phyloP scores from a whole-genome alignment of 345 rosid genomes.

The Salix arbutifolia region DNA sequence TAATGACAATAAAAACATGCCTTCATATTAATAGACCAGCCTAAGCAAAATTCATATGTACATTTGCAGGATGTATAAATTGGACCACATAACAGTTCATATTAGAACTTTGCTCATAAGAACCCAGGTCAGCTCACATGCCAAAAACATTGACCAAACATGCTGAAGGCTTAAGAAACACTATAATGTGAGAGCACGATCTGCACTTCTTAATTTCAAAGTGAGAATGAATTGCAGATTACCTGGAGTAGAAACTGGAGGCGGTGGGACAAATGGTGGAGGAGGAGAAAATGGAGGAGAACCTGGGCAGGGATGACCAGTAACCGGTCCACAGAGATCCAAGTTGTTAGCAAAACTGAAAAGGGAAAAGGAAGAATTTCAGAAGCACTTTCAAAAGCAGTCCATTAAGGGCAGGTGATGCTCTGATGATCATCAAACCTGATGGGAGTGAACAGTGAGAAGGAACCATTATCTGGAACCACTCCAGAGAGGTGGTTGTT shows the following conservation, averaged over 20 bases:
- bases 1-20: background rate
- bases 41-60: background rate
- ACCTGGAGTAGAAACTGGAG: slow-evolving; percentile 74
- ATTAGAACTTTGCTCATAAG: background rate
- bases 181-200: background rate
- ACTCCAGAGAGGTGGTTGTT: slow-evolving; percentile 85
- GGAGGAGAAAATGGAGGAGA: slow-evolving; percentile 99
- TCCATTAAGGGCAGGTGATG: background rate
- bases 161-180: background rate
- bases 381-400: slow-evolving; percentile 5
- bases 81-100: background rate
- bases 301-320: slow-evolving; percentile 93
- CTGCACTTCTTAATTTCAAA: background rate
- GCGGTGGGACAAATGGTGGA: slow-evolving; percentile 88
- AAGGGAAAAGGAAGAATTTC: slow-evolving; percentile 18
- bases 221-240: slow-evolving; percentile 2
- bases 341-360: slow-evolving; percentile 96
- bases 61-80: background rate
- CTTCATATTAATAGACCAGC: background rate
- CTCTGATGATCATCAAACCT: slow-evolving; percentile 48
- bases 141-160: background rate
- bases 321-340: slow-evolving; percentile 92
- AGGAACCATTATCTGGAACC: slow-evolving; percentile 98
- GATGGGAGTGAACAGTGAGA: slow-evolving; percentile 95
- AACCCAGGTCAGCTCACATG: background rate